phyloP scores from a whole-genome alignment of 768 basidiomycete species.

The Mycena kentingensis region DNA sequence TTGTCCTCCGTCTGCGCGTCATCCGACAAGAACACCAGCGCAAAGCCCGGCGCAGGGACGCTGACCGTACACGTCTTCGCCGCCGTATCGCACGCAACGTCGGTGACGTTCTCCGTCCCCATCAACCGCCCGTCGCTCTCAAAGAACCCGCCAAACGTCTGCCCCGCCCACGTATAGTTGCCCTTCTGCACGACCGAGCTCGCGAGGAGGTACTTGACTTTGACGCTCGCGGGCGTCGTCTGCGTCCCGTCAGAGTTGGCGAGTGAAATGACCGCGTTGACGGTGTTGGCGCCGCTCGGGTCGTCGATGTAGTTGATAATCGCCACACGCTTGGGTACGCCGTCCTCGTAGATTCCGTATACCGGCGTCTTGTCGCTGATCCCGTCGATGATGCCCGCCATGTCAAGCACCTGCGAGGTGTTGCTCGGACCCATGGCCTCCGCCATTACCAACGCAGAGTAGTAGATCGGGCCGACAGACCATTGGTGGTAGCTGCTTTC shows the following conservation, averaged over 20 bases:
- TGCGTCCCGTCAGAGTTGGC: constrained; percentile 41
- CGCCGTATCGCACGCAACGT: constrained; percentile 59
- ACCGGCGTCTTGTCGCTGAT: constrained; percentile 59
- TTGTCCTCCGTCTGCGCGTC: constrained; percentile 36
- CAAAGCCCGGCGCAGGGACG: constrained; percentile 71
- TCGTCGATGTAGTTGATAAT: constrained; percentile 75
- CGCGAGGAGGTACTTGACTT: constrained; percentile 56
- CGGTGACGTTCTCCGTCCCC: constrained; percentile 54
- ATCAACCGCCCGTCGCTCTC: constrained; percentile 67
- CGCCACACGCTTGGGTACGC: constrained; percentile 59
- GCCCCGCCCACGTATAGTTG: constrained; percentile 77
- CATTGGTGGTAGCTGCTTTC: constrained; percentile 61
- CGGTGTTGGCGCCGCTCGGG: constrained; percentile 51
- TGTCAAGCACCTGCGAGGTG: constrained; percentile 65
- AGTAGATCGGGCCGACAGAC: constrained; percentile 75
- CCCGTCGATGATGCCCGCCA: constrained; percentile 43
- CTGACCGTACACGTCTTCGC: constrained; percentile 58
- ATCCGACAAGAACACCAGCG: constrained; percentile 69
- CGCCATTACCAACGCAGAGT: constrained; percentile 67
- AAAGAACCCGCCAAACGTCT: constrained; percentile 66
- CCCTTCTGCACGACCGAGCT: constrained; percentile 56
- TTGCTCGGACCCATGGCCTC: constrained; percentile 68
- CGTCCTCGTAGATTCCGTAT: constrained; percentile 75
- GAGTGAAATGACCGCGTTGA: constrained; percentile 51
- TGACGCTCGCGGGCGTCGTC: constrained; percentile 42